These are phyloP conservation scores for Aspergillus novofumigatus DNA, from an alignment of 2,329 filamentous ascomycete genomes.

Conservation along the genomic window DNA sequence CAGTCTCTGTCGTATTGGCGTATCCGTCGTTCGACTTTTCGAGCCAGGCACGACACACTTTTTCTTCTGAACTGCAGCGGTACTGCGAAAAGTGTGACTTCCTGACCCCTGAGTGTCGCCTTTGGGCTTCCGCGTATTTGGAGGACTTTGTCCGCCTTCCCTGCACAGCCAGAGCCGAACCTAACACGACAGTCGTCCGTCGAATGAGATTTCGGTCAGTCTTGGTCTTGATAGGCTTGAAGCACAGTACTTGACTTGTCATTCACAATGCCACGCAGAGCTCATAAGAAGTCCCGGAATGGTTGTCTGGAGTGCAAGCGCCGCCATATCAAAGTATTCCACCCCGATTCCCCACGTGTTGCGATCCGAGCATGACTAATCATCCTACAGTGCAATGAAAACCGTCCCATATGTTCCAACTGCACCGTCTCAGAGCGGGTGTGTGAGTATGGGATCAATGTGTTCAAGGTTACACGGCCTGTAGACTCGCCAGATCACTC, in stretches of 20 bases:
- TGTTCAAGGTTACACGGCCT: not conserved
- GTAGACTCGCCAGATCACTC: not conserved
- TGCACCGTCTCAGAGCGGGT: conserved; percentile 22
- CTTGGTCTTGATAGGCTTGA: not conserved
- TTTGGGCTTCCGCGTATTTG: not conserved
- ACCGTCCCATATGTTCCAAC: conserved; percentile 29
- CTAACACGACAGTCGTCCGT: not conserved
- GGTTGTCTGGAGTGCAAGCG: conserved; percentile 37
- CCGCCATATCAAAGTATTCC: conserved; percentile 35
- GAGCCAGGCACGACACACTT: not conserved
- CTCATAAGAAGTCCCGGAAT: conserved; percentile 37
- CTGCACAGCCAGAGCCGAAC: not conserved
- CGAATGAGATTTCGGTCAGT: not conserved
- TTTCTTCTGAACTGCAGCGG: not conserved
- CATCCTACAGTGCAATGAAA: conserved; percentile 29
- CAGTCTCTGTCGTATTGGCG: not conserved
- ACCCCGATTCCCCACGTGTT: not conserved
- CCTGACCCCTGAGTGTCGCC: not conserved
- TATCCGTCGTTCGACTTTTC: not conserved
- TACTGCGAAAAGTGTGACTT: not conserved
- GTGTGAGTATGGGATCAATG: conserved; percentile 13
- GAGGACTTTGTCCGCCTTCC: not conserved
- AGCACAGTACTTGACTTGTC: not conserved
- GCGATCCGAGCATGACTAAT: not conserved
- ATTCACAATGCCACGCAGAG: conserved; percentile 16